Conservation (phyloP, 2,329 filamentous ascomycete genomes). For the Alternaria brassicicola region DNA sequence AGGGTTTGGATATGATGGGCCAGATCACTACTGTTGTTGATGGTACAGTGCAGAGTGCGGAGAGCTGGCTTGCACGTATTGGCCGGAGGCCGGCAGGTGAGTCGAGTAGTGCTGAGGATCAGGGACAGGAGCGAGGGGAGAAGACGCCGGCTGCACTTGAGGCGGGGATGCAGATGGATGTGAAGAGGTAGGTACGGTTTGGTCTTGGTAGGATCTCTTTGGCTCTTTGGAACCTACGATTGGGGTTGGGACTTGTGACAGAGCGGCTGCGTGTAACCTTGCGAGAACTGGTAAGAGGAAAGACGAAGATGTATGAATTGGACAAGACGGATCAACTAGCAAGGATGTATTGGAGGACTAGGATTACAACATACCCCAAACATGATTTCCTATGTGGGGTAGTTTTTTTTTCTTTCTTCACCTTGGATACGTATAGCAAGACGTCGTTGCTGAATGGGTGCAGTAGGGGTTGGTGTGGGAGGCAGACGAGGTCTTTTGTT, state of each 20-base stretch:
- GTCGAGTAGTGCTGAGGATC: not conserved
- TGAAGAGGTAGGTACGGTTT: constrained; percentile 12
- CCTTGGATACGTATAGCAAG: not conserved
- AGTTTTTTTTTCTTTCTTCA: not conserved
- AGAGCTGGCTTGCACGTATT: constrained; percentile 85
- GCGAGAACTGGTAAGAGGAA: not conserved
- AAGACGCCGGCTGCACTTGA: constrained; percentile 23
- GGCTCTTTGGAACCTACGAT: not conserved
- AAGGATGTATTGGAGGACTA: not conserved
- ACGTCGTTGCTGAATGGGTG: not conserved
- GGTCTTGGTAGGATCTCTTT: no score
- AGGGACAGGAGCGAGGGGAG: constrained; percentile 9
- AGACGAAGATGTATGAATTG: not conserved
- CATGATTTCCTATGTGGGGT: not conserved
- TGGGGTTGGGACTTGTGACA: not conserved
- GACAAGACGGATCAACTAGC: not conserved
- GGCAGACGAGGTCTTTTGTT: not conserved
- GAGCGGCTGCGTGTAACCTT: not conserved
- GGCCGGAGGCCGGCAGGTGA: constrained; percentile 50
- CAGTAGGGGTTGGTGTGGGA: no score
- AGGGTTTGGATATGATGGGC: constrained; percentile 91
- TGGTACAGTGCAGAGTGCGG: constrained; percentile 86
- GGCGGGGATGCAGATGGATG: not conserved
- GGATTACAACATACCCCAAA: not conserved
- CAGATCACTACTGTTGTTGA: constrained; percentile 89